Evolutionary conservation across 331 rosid species (phyloP).

Genomic region (Pyracantha coccinea): DNA sequence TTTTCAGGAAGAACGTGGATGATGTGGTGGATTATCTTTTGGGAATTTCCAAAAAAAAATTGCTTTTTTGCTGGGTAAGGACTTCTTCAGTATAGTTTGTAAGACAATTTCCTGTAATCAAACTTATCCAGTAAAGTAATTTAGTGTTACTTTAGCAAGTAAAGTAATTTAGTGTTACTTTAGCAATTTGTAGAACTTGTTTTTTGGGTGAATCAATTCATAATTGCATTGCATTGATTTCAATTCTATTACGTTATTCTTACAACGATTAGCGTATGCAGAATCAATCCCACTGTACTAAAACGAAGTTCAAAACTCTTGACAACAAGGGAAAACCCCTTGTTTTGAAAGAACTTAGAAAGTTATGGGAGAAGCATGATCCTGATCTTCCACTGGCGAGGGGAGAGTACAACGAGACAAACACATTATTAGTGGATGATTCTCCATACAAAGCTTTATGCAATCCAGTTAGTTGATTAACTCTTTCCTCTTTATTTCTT

Average conservation of each 20-base stretch:
- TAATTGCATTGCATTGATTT: background rate
- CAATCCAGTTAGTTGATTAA: conserved; percentile 64
- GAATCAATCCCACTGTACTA: conserved; percentile 79
- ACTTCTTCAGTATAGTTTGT: conserved; percentile 8
- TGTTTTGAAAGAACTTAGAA: conserved; percentile 66
- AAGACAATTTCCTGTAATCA: background rate
- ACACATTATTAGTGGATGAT: conserved; percentile 84
- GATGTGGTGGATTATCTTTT: conserved; percentile 39
- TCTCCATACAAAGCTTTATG: conserved; percentile 80
- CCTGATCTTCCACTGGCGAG: conserved; percentile 71
- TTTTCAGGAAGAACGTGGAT: conserved; percentile 61
- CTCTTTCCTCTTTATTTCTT: background rate
- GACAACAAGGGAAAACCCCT: conserved; percentile 65
- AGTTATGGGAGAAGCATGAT: conserved; percentile 67
- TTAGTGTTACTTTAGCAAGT: background rate
- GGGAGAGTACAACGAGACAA: conserved; percentile 70
- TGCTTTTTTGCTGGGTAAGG: conserved; percentile 85
- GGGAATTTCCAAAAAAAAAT: conserved; percentile 41
- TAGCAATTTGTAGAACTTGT: background rate
- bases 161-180: too few relatives aligned
- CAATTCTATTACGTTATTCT: background rate
- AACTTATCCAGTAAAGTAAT: too few relatives aligned
- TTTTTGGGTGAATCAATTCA: background rate
- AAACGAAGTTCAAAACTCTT: conserved; percentile 40
- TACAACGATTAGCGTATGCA: conserved; percentile 22